Base-by-base conservation (phyloP, 495 filamentous ascomycete species). In the Daldinia childiae region DNA sequence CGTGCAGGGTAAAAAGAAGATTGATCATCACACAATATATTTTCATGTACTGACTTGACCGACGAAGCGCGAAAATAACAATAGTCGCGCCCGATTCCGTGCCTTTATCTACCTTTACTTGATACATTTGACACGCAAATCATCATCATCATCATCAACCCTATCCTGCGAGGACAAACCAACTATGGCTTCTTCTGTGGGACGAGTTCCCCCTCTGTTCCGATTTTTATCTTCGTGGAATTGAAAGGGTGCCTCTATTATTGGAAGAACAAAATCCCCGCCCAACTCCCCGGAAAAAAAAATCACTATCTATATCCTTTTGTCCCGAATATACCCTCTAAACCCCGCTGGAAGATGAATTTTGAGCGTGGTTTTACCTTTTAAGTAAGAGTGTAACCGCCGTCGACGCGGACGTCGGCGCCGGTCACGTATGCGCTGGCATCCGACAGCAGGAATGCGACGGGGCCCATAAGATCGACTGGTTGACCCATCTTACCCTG, bases 401-500 rank as follows among this genome's bases (percentile, higher is more conserved):
- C 95, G 77, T 98, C 94, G 21, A 97, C 93, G 15, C 93, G 86
- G 64, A 98, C 82, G 72, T 98, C 94, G 8, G 93, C 91, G 12
- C 95, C 95, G 14, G 93, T 98, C 50, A 98, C 89, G 82, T 97
- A 98, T 38, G 80, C 81, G 52, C 89, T 88, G 0, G 94, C 95
- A 77, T 97, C 95, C 63, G 92, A 95, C 29, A 92, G 88, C 72
- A 98, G 80, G 82, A 95, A 98, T 1, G 92, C 91, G 52, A 97
- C 95, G 1, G 95, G 89, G 1, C 95, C 95, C 93, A 95, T 97
- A 19, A 98, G 84, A 73, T 98, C 95, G 76, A 91, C 90, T 0
- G 95, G 95, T 4, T 90, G 86, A 15, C 95, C 95, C 94, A 98
- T 97, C 78, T 92, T 92, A 17, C 93, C 95, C 76, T 90, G 88